phyloP scores from a whole-genome alignment of 345 rosid species.

The Pistacia integerrima region DNA sequence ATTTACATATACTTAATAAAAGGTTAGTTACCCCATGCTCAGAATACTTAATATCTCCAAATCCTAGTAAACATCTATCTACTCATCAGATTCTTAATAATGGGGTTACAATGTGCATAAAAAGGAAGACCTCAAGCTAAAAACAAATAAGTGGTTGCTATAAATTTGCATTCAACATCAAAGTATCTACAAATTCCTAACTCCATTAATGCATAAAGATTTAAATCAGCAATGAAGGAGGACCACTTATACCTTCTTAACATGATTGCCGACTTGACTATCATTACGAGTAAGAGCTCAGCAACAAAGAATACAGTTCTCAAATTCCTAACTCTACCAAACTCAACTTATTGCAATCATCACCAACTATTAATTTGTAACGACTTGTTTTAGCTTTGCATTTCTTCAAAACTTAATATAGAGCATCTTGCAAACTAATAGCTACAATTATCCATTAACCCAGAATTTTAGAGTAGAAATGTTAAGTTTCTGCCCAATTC shows the following conservation, averaged over 20 bases:
- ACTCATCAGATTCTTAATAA: neutral
- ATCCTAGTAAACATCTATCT: neutral
- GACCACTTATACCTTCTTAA: neutral
- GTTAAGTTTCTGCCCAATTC: neutral
- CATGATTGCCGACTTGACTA: neutral
- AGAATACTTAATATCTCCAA: neutral
- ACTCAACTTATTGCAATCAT: conserved; percentile 6
- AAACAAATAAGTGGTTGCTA: conserved; percentile 2
- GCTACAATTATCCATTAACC: neutral
- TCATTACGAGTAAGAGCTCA: neutral
- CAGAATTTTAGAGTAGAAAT: neutral
- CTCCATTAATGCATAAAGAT: neutral
- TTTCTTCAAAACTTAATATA: neutral
- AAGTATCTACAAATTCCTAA: neutral
- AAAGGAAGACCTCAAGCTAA: too few species aligned
- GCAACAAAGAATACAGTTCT: neutral
- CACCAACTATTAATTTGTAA: conserved; percentile 1
- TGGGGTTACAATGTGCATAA: conserved; percentile 1
- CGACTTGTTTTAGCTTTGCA: neutral
- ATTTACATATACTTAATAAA: neutral
- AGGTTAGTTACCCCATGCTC: neutral
- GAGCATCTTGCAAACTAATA: neutral
- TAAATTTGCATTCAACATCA: neutral
- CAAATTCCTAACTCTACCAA: conserved; percentile 3
- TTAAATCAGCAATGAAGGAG: neutral